Percentiles rank a stretch among this genome's conserved stretches.
phyloP scores from a whole-genome alignment of 129 eudicot genomes.

The Pulicaria dysenterica region DNA sequence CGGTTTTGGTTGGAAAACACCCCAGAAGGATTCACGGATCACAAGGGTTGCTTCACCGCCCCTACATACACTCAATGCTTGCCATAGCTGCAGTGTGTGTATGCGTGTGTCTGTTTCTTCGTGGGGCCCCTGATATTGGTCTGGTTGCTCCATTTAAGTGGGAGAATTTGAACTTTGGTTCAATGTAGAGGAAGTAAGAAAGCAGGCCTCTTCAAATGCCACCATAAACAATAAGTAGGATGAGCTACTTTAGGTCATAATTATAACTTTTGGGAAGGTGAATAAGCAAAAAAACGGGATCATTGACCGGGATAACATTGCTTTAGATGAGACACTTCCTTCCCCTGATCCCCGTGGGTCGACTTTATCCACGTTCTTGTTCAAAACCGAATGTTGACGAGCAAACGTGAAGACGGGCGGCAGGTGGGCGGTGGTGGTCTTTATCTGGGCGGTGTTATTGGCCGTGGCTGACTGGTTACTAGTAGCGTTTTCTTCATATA shows the following conservation, averaged over 20 bases:
- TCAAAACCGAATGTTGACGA: slow-evolving; percentile 18
- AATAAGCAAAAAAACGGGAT: slow-evolving; percentile 38
- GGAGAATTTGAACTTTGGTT: slow-evolving; percentile 73
- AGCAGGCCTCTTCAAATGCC: neutral
- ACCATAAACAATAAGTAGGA: slow-evolving; percentile 31
- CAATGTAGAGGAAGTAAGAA: slow-evolving; percentile 41
- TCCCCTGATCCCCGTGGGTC: slow-evolving; percentile 1
- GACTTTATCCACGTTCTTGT: neutral
- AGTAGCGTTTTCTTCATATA: slow-evolving; percentile 31
- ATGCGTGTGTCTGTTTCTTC: slow-evolving; percentile 78
- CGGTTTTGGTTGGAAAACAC: slow-evolving; percentile 48
- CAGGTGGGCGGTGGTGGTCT: slow-evolving; percentile 25
- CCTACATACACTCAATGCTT: slow-evolving; percentile 87
- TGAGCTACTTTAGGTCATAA: slow-evolving; percentile 26
- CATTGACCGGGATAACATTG: slow-evolving; percentile 38
- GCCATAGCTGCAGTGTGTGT: slow-evolving; percentile 97
- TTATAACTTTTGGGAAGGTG: slow-evolving; percentile 36
- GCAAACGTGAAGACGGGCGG: neutral
- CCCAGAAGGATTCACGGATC: slow-evolving; percentile 49
- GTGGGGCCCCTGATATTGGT: slow-evolving; percentile 71
- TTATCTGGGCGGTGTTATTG: slow-evolving; percentile 37
- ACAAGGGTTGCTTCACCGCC: slow-evolving; percentile 71
- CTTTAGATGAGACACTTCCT: slow-evolving; percentile 21
- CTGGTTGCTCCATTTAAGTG: slow-evolving; percentile 63
- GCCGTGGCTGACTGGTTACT: slow-evolving; percentile 44